Conservation (phyloP, 1,284 basidiomycete species). For the Ustilago crameri region DNA sequence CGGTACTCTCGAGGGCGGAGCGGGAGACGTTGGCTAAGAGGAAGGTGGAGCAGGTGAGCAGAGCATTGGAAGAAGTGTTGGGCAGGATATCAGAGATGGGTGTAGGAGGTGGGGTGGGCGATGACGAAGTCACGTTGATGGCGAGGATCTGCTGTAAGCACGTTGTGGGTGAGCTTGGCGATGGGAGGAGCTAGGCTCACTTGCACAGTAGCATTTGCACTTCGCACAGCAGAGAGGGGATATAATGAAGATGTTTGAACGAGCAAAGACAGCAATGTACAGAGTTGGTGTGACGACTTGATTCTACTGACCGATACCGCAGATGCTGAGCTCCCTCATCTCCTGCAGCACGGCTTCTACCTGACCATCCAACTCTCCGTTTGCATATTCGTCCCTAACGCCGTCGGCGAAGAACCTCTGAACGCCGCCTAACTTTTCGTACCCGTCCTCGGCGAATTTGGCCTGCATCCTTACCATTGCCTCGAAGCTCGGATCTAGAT, state of each 20-base stretch:
- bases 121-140: slow-evolving; percentile 13
- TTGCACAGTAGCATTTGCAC: too few species aligned
- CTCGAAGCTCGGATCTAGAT: slow-evolving; percentile 97
- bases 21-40: slow-evolving; percentile 6
- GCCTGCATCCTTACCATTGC: slow-evolving; percentile 95
- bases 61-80: slow-evolving; percentile 19
- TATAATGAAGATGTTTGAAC: too few species aligned
- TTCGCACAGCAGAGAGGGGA: too few species aligned
- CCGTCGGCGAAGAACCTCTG: slow-evolving; percentile 77
- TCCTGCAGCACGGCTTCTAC: slow-evolving; percentile 93
- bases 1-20: slow-evolving; percentile 3
- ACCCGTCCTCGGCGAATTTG: slow-evolving; percentile 96
- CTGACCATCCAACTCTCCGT: slow-evolving; percentile 93
- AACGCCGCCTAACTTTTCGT: slow-evolving; percentile 95
- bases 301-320: slow-evolving; percentile 62
- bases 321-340: slow-evolving; percentile 93
- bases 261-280: neutral
- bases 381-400: slow-evolving; percentile 81
- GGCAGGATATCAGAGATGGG: slow-evolving; percentile 23
- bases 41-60: slow-evolving; percentile 13
- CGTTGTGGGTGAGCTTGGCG: slow-evolving; percentile 23
- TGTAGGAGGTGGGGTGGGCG: slow-evolving; percentile 1
- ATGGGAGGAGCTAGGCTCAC: slow-evolving; percentile 9
- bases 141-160: slow-evolving; percentile 40
- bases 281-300: neutral